Percentiles rank a stretch among this genome's conserved stretches.
phyloP scores from a whole-genome alignment of 345 rosid species.

The Acer campestre region DNA sequence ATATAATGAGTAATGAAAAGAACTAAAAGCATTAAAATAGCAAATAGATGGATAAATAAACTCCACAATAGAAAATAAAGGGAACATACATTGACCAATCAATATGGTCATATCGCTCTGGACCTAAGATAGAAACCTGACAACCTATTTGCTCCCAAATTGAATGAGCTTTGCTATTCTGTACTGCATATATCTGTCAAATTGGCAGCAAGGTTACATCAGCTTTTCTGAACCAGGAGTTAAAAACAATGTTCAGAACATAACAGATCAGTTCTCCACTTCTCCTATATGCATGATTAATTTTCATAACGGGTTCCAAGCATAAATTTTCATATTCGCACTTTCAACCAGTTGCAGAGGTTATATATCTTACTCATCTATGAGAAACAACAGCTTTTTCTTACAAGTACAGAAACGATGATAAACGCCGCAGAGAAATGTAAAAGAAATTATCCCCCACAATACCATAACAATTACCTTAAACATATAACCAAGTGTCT shows the following conservation, averaged over 20 bases:
- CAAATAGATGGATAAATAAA: slow-evolving; percentile 1
- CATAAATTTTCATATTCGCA: neutral
- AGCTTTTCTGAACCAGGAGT: slow-evolving; percentile 34
- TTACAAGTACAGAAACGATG: neutral
- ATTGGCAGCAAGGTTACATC: slow-evolving; percentile 31
- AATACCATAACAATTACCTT: slow-evolving; percentile 49
- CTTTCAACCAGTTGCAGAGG: neutral
- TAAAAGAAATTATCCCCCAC: slow-evolving; percentile 7
- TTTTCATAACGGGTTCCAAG: slow-evolving; percentile 3
- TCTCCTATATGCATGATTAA: slow-evolving; percentile 1
- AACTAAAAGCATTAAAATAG: neutral
- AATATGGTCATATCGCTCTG: slow-evolving; percentile 49
- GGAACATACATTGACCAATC: slow-evolving; percentile 89
- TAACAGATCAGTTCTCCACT: neutral
- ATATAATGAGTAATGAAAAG: neutral
- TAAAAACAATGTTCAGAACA: slow-evolving; percentile 6
- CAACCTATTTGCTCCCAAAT: slow-evolving; percentile 69
- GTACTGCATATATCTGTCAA: slow-evolving; percentile 71
- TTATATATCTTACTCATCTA: neutral
- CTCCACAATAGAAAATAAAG: slow-evolving; percentile 12
- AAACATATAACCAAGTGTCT: slow-evolving; percentile 73
- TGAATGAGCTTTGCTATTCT: slow-evolving; percentile 55
- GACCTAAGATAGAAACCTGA: slow-evolving; percentile 51
- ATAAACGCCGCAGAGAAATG: neutral
- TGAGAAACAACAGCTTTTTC: slow-evolving; percentile 4